Percentiles rank a stretch among this genome's conserved stretches.
Conservation (phyloP, 108 stramenopile species). For the Skeletonema marinoi region DNA sequence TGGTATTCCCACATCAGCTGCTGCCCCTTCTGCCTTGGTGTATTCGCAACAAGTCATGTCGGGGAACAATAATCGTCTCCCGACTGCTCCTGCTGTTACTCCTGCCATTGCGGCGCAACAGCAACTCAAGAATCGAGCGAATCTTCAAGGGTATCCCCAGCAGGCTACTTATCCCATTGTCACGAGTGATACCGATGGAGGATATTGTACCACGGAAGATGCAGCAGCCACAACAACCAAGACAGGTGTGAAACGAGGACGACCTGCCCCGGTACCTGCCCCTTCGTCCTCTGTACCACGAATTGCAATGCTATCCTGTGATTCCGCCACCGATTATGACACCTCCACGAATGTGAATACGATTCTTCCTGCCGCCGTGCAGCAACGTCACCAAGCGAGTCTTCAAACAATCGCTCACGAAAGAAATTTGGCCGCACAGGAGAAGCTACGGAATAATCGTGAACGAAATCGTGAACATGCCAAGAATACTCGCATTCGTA, state of each 20-base stretch:
- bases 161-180: slow-evolving; percentile 42
- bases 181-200: slow-evolving; percentile 84
- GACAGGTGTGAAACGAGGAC: neutral
- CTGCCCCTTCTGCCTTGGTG: neutral
- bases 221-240: neutral
- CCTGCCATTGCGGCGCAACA: neutral
- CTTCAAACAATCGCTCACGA: slow-evolving; percentile 44
- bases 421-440: slow-evolving; percentile 40
- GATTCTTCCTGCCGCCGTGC: neutral
- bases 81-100: neutral
- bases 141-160: neutral
- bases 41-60: neutral
- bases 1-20: neutral
- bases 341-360: slow-evolving; percentile 13
- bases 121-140: neutral
- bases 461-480: slow-evolving; percentile 98
- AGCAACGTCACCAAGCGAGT: slow-evolving; percentile 5
- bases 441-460: slow-evolving; percentile 72
- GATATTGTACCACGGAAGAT: neutral
- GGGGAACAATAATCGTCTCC: neutral
- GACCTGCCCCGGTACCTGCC: neutral
- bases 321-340: slow-evolving; percentile 10
- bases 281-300: neutral
- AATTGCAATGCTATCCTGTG: slow-evolving; percentile 6
- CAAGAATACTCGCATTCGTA: slow-evolving; percentile 93